Conservation (phyloP, 2,329 filamentous ascomycete genomes). For the Geosmithia putterillii region DNA sequence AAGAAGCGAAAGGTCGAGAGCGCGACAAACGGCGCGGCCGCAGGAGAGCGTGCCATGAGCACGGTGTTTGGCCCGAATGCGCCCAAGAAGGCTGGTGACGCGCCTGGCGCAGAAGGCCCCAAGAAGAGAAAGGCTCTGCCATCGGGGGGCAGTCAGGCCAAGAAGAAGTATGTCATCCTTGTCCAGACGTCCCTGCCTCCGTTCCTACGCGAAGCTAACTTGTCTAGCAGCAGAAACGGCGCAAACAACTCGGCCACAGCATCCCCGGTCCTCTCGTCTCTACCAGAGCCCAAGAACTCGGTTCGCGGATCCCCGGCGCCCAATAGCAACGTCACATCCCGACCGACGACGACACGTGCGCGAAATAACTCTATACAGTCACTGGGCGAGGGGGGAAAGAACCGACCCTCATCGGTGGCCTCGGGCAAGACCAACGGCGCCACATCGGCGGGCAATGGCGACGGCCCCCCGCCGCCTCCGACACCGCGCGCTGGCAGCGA, state of each 20-base stretch:
- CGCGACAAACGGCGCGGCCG: slow-evolving; percentile 29
- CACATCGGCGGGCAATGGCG: slow-evolving; percentile 23
- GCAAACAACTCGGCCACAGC: slow-evolving; percentile 62
- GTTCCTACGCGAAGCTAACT: background rate
- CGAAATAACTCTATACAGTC: slow-evolving; percentile 63
- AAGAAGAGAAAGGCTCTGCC: slow-evolving; percentile 60
- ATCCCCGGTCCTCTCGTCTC: slow-evolving; percentile 60
- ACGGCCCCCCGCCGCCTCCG: slow-evolving; percentile 12
- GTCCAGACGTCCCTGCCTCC: background rate
- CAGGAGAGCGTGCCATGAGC: slow-evolving; percentile 59
- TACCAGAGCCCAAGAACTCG: slow-evolving; percentile 46
- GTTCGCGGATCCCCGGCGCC: slow-evolving; percentile 49
- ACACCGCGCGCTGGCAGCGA: slow-evolving; percentile 23
- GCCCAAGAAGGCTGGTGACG: slow-evolving; percentile 57
- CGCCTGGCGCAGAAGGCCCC: slow-evolving; percentile 53
- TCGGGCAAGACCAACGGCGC: slow-evolving; percentile 49
- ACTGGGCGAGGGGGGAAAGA: slow-evolving; percentile 38
- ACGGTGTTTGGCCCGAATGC: slow-evolving; percentile 35
- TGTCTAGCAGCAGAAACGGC: slow-evolving; percentile 23
- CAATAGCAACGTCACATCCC: slow-evolving; percentile 31
- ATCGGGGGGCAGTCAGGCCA: slow-evolving; percentile 55
- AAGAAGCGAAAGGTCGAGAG: slow-evolving; percentile 73
- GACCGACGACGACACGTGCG: slow-evolving; percentile 57
- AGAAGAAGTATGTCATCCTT: slow-evolving; percentile 56
- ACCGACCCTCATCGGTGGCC: slow-evolving; percentile 45